Evolutionary conservation across 208 protist species (phyloP), one percentile per base, ranked within the genome.

Genomic region (Leishmania braziliensis): DNA sequence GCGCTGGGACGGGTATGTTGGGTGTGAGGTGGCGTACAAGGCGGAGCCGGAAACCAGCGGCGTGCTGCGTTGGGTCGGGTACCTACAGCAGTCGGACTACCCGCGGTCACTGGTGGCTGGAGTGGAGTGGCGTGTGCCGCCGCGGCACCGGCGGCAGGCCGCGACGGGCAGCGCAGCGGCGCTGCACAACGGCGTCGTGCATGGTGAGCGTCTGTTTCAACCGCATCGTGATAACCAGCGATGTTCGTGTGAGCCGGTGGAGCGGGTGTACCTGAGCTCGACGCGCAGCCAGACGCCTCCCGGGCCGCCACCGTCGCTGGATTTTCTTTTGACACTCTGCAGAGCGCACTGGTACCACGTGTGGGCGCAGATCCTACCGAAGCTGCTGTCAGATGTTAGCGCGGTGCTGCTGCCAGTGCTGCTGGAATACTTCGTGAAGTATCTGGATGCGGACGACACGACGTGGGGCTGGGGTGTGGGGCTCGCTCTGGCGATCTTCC

Each of bases 61-160:
- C 5, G 72, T 75, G 74, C 84, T 92, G 81, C 86, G 86, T 46
- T 92, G 84, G 86, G 81, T 92, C 2, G 89, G 89, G 10, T 90
- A 90, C 77, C 43, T 92, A 29, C 79, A 81, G 43, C 82, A 85
- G 74, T 89, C 84, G 8, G 81, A 92, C 75, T 53, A 89, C 74
- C 84, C 89, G 9, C 84, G 83, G 6, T 14, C 69, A 56, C 80
- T 90, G 36, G 65, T 90, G 10, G 89, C 82, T 23, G 89, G 89
- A 1, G 81, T 92, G 36, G 89, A 92, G 84, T 92, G 89, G 89
- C 75, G 75, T 4, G 75, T 89, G 51, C 73, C 87, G 10, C 85
- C 84, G 18, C 66, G 77, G 50, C 70, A 88, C 72, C 80, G 82
- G 1, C 84, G 79, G 29, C 70, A 82, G 43, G 75, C 65, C 18